Evolutionary conservation across 169 alveolate genomes (phyloP).

Genomic region (Theileria equi): DNA sequence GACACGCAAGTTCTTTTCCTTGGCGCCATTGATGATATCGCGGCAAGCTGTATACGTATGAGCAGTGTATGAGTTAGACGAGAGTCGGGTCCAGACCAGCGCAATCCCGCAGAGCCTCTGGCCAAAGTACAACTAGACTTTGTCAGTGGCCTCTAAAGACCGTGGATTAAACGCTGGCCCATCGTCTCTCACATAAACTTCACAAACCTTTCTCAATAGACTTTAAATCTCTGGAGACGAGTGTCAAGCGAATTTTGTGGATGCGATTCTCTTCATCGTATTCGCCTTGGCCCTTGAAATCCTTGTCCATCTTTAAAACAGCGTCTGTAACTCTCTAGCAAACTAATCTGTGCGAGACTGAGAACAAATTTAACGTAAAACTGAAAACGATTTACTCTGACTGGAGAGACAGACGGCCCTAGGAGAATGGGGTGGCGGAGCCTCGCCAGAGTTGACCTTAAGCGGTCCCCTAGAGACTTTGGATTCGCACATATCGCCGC

Average conservation of each 20-base stretch:
- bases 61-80: background rate
- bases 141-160: background rate
- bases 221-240: conserved; percentile 86
- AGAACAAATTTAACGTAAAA: no score
- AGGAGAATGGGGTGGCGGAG: no score
- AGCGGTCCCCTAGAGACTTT: no score
- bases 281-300: conserved; percentile 73
- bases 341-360: no score
- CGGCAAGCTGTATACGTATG: conserved; percentile 79
- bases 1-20: conserved; percentile 88
- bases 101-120: background rate
- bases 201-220: conserved; percentile 88
- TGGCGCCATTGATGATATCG: conserved; percentile 90
- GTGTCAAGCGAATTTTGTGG: conserved; percentile 89
- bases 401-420: no score
- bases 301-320: conserved; percentile 63
- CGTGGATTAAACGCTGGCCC: no score
- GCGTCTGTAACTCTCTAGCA: no score
- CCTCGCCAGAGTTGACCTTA: no score
- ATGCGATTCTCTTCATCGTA: conserved; percentile 84
- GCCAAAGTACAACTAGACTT: background rate
- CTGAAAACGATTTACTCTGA: no score
- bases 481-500: no score
- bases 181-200: no score
- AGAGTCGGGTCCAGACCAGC: no score